Base-by-base conservation (phyloP, 1,284 basidiomycete species). In the Fomitopsis pinicola region DNA sequence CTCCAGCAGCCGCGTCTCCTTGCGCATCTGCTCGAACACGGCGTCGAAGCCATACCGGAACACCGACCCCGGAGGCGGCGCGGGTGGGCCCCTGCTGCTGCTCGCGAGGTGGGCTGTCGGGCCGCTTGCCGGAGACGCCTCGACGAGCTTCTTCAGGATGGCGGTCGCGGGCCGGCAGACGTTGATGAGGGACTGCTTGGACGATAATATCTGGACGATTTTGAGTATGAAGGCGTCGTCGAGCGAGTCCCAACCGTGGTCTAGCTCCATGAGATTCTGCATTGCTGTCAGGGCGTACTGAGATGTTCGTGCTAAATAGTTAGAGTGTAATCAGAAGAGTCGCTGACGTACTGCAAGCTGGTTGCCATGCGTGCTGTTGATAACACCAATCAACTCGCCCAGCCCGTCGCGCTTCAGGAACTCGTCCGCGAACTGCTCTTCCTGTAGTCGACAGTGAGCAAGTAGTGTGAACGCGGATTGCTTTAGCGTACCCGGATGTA, bases 141-240 rank as follows among this genome's bases (percentile, higher is more conserved):
- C 90, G 28, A 95, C 92, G 19, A 96, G 83, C 67, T 89, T 89
- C 77, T 94, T 92, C 62, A 97, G 81, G 62, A 97, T 95, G 50
- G 92, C 89, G n/a, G 95, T 97, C 1, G 96, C 95, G 12, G 96
- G 96, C n/a, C 96, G 88, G 67, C 94, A 93, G 65, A 98, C 91
- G 67, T 99, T 99, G 79, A 96, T 88, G n/a, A 88, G 83, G 46
- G 90, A 87, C 57, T 84, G 80, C 17, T 88, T 78, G 0, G 90
- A 86, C 3, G 91, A 87, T 44, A 97, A 82, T 63, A 96, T 91
- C 66, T 88, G 82, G 28, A 97, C 92, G 46, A 97, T 83, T 69
- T 83, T 84, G 67, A 84, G 81, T 61, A 95, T 91, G 73, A 97
- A 94, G 14, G 73, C 73, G 57, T 86, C 80, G 65, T 87, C 85